Percentiles rank a stretch among this genome's conserved stretches.
Conservation (phyloP, 2,329 filamentous ascomycete species). For the Fusarium xyrophilum region DNA sequence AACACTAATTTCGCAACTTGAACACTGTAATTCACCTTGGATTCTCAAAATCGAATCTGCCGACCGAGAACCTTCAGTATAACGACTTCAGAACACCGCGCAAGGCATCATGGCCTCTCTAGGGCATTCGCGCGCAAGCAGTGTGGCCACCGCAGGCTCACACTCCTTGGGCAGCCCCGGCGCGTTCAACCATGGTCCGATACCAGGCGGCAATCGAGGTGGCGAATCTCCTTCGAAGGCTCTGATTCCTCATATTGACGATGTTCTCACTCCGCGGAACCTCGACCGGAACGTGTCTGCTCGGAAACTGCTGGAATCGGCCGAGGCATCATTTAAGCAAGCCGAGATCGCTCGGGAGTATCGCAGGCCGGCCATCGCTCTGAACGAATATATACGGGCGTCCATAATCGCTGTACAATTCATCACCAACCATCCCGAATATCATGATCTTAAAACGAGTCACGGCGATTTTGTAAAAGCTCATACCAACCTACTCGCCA, state of each 20-base stretch:
- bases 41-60: not conserved
- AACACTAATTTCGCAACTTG: not conserved
- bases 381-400: constrained; percentile 84
- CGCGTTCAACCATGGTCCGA: constrained; percentile 42
- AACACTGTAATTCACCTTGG: not conserved
- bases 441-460: constrained; percentile 66
- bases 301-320: constrained; percentile 60
- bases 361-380: constrained; percentile 73
- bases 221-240: constrained; percentile 39
- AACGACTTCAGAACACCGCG: constrained; percentile 7
- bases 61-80: constrained; percentile 19
- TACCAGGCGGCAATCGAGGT: constrained; percentile 42
- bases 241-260: constrained; percentile 61
- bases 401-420: constrained; percentile 78
- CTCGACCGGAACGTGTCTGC: constrained; percentile 59
- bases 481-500: constrained; percentile 59
- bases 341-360: constrained; percentile 70
- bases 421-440: constrained; percentile 79
- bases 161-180: constrained; percentile 45
- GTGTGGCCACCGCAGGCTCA: constrained; percentile 38
- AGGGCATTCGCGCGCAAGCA: constrained; percentile 39
- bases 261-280: constrained; percentile 56
- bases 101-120: constrained; percentile 38
- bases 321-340: constrained; percentile 61
- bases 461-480: constrained; percentile 55